Evolutionary conservation across 352 stramenopile genomes (phyloP), one percentile per base, ranked within the genome.

Genomic region (Globisporangium okanoganense): DNA sequence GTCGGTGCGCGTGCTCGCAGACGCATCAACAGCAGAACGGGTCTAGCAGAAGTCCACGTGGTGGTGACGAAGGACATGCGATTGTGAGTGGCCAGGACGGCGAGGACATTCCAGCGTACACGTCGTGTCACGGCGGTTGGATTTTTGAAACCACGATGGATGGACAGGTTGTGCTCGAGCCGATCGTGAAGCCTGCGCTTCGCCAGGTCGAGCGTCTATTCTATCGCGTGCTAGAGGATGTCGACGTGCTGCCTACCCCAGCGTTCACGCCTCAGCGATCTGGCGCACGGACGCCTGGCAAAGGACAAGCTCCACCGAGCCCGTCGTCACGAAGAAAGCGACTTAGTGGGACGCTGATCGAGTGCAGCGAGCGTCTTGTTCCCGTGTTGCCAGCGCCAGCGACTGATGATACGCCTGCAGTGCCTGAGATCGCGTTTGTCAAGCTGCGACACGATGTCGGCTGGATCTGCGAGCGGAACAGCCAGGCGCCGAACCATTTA

Each of bases 71-170:
- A 20, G 57, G 54, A 20, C 33, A 33, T 29, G 29, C 8, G 4
- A 43, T 14, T 36, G 20, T 27, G 12, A 40, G 13, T 16, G 45
- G 31, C 18, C 31, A 31, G 14, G 51, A 61, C 41, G 52, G 59
- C 25, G 47, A 66, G 13, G 49, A 48, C 9, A 58, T 51, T 22
- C 41, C 47, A 8, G 66, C 66, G 4, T 58, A 67, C 22, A 62
- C 67, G 8, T 83, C 75, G 8, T 89, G 82, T 36, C 81, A 84
- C 36, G 82, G 82, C 3, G 85, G 85, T 13, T 94, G 85, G 85
- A 88, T 94, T 64, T 94, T 94, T 66, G 85, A 94, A 64, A 85
- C 75, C 6, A 94, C 85, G 4, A 94, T 94, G 85, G 85, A 94
- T 31, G 82, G 85, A 13, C 85, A 94, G 50, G 61, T 88, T 10